A percentile compares a stretch with the other conserved stretches of the same genome.
phyloP scores from a whole-genome alignment of 306 rosid species.

The Leucaena leucocephala region DNA sequence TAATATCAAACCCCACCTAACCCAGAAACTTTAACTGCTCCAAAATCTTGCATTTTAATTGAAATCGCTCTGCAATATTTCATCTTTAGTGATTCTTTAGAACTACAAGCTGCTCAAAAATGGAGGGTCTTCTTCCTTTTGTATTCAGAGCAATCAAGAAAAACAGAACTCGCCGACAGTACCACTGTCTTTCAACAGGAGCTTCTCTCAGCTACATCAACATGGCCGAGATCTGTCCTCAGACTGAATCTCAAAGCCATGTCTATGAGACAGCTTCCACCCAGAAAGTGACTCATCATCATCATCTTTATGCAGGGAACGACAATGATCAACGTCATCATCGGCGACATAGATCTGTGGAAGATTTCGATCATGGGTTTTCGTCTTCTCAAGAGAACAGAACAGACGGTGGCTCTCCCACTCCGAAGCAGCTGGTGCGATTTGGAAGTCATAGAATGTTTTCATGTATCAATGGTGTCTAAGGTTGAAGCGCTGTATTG shows the following conservation, averaged over 20 bases:
- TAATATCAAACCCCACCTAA: conserved; percentile 37
- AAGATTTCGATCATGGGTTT: conserved; percentile 33
- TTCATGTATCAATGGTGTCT: conserved; percentile 23
- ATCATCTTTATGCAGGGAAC: neutral
- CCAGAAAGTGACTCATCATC: conserved; percentile 1
- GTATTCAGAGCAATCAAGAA: conserved; percentile 45
- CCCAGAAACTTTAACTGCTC: neutral
- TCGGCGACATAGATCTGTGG: conserved; percentile 27
- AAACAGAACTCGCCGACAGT: conserved; percentile 38
- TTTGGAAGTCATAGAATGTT: conserved; percentile 33
- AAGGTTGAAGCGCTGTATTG: neutral
- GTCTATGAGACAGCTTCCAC: neutral
- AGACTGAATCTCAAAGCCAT: neutral
- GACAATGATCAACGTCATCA: conserved; percentile 23
- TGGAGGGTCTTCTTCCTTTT: conserved; percentile 57
- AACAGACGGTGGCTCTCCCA: neutral
- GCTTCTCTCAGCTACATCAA: conserved; percentile 16
- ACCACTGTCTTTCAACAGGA: conserved; percentile 44
- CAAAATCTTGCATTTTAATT: neutral
- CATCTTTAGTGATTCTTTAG: neutral
- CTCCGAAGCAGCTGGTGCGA: conserved; percentile 31
- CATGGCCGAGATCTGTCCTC: conserved; percentile 31
- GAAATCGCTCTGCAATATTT: neutral
- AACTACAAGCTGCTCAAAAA: neutral
- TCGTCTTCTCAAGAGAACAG: neutral